Conservation (phyloP, 305 asterid genomes). For the Solanum aculeatissimum region DNA sequence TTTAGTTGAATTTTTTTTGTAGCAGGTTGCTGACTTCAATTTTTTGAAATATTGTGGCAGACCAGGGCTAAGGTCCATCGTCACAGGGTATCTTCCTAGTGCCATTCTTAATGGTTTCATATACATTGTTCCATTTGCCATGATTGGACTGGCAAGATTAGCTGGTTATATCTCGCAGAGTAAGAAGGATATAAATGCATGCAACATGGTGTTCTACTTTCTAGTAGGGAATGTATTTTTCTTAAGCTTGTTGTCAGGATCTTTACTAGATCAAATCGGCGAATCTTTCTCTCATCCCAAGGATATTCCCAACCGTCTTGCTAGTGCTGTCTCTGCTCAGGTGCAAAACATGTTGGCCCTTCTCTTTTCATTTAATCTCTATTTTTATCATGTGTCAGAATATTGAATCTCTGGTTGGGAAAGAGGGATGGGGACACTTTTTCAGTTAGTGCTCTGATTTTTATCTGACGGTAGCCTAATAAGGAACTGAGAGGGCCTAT, state of each 20-base stretch:
- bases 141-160: conserved; percentile 53
- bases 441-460: neutral
- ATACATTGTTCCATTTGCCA: conserved; percentile 65
- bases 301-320: conserved; percentile 79
- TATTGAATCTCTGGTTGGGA: neutral
- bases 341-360: conserved; percentile 18
- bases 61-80: conserved; percentile 75
- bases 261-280: conserved; percentile 80
- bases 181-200: conserved; percentile 69
- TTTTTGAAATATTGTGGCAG: conserved; percentile 21
- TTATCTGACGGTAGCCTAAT: neutral
- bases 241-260: conserved; percentile 80
- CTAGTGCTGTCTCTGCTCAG: conserved; percentile 81
- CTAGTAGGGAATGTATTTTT: conserved; percentile 86
- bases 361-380: neutral
- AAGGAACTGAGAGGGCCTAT: neutral
- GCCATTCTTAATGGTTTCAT: conserved; percentile 69
- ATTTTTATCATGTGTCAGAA: neutral
- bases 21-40: neutral
- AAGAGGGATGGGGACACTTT: neutral
- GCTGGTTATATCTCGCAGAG: conserved; percentile 77
- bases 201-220: conserved; percentile 88
- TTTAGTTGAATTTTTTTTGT: neutral
- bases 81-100: conserved; percentile 88
- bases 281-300: conserved; percentile 67